phyloP scores from a whole-genome alignment of 75 land plant genomes.

The Picea sitchensis region DNA sequence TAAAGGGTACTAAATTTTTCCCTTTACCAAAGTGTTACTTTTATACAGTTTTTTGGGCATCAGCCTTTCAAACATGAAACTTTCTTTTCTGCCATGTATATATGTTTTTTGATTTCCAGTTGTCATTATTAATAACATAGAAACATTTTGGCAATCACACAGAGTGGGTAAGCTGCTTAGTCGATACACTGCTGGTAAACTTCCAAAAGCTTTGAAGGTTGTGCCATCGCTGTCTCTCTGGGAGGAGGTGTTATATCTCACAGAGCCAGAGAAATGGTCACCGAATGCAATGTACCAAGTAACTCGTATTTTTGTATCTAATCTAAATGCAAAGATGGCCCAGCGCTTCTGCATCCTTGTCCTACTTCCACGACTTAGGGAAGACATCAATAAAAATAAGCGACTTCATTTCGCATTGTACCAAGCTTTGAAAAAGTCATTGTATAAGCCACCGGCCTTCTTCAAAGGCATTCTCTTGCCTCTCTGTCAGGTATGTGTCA shows the following conservation, averaged over 20 bases:
- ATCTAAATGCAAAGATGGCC: constrained; percentile 70
- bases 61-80: not conserved
- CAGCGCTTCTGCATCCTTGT: constrained; percentile 86
- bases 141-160: constrained; percentile 5
- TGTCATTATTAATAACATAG: not conserved
- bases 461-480: constrained; percentile 86
- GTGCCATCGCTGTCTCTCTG: constrained; percentile 67
- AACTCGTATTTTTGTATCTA: constrained; percentile 92
- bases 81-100: not conserved
- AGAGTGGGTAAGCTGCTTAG: constrained; percentile 84
- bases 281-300: constrained; percentile 92
- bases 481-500: constrained; percentile 71
- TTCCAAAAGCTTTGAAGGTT: constrained; percentile 87
- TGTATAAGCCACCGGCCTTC: constrained; percentile 93
- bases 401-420: constrained; percentile 89
- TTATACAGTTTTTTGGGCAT: not conserved
- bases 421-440: constrained; percentile 75
- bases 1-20: constrained; percentile 38
- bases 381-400: constrained; percentile 79
- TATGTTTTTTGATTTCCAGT: not conserved
- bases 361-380: constrained; percentile 80
- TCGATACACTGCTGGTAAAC: constrained; percentile 78
- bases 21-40: no score
- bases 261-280: constrained; percentile 97
- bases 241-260: constrained; percentile 85